Conservation (phyloP, 106 monocot species). For the Vanilla planifolia region DNA sequence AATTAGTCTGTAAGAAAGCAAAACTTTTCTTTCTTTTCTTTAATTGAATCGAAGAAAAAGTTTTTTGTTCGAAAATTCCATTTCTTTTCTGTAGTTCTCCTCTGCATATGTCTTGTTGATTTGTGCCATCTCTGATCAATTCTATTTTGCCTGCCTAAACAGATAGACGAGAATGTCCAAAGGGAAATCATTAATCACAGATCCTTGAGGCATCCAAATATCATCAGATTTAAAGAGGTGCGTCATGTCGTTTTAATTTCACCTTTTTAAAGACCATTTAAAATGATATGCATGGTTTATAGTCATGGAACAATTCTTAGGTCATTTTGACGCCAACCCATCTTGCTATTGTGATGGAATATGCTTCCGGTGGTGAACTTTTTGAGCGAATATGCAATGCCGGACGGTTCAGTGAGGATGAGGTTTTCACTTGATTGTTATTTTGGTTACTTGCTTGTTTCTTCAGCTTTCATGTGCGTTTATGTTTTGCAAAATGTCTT, state of each 20-base stretch:
- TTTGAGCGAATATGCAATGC: conserved; percentile 24
- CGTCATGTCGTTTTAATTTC: neutral
- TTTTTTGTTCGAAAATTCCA: no score
- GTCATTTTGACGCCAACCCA: conserved; percentile 23
- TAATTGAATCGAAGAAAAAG: no score
- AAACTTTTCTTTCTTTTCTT: no score
- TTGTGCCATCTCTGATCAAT: no score
- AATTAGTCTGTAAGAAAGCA: no score
- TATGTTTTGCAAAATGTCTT: neutral
- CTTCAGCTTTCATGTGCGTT: neutral
- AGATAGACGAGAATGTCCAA: conserved; percentile 29
- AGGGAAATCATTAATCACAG: conserved; percentile 30
- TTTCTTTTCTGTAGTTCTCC: no score
- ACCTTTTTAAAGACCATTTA: neutral
- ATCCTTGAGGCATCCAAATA: conserved; percentile 26
- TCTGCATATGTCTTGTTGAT: no score
- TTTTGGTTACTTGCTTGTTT: neutral
- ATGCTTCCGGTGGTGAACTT: conserved; percentile 26
- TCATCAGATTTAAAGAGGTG: conserved; percentile 24
- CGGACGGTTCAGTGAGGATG: conserved; percentile 28
- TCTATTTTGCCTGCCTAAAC: neutral
- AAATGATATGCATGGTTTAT: no score
- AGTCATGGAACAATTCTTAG: conserved; percentile 4
- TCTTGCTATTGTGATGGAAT: conserved; percentile 30
- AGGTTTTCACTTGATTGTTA: conserved; percentile 11